Percentiles rank a stretch among this genome's conserved stretches.
phyloP scores from a whole-genome alignment of 176 grass and related monocot species.

The Hordeum marinum region DNA sequence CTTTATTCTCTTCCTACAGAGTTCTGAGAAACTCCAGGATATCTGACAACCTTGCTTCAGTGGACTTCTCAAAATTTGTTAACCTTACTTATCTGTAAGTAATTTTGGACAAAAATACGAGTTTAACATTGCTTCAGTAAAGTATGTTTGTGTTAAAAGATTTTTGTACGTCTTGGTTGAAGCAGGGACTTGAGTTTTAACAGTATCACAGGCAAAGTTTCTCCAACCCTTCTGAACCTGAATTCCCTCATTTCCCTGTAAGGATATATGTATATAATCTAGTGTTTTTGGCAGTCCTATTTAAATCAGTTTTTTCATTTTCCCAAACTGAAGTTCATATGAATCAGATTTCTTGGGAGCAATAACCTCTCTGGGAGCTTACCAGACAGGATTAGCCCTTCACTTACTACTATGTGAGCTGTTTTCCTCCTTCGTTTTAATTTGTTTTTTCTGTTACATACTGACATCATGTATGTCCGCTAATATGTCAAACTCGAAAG shows the following conservation, averaged over 20 bases:
- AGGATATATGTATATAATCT: not conserved
- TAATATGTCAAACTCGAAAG: not conserved
- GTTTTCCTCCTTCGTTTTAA: not conserved
- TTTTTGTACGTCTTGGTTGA: not conserved
- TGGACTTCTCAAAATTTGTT: slow-evolving; percentile 24
- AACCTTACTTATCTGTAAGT: slow-evolving; percentile 3
- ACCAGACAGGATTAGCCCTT: slow-evolving; percentile 18
- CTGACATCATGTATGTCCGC: not conserved
- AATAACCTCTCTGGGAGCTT: slow-evolving; percentile 49
- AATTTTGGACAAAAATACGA: not conserved
- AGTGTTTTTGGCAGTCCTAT: not conserved
- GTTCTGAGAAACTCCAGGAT: slow-evolving; percentile 42
- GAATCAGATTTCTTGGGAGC: slow-evolving; percentile 63
- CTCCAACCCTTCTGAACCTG: slow-evolving; percentile 21
- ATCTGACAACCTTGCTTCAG: slow-evolving; percentile 4
- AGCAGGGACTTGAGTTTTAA: slow-evolving; percentile 65
- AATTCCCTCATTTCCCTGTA: slow-evolving; percentile 24
- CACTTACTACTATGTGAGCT: slow-evolving; percentile 39
- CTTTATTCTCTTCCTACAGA: slow-evolving; percentile 18
- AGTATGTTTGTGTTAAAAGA: not conserved
- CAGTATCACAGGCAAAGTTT: slow-evolving; percentile 44
- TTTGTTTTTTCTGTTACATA: not conserved
- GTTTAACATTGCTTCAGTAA: not conserved
- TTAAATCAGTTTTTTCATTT: not conserved
- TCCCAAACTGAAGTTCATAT: not conserved